phyloP scores from a whole-genome alignment of 2,329 filamentous ascomycete species.

The Trichophyton simii region DNA sequence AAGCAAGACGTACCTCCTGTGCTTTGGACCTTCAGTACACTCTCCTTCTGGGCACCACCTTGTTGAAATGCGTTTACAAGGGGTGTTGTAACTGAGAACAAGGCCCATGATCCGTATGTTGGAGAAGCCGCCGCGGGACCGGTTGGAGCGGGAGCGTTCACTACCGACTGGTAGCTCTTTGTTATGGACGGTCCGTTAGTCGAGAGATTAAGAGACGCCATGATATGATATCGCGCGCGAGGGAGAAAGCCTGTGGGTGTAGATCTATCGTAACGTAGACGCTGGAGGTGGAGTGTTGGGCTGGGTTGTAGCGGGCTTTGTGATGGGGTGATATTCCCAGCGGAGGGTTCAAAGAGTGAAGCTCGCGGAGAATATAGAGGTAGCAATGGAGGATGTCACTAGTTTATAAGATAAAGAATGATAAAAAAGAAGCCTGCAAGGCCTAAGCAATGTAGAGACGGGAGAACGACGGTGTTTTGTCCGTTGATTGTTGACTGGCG shows the following conservation, averaged over 20 bases:
- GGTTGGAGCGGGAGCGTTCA: constrained; percentile 48
- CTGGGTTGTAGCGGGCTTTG: background rate
- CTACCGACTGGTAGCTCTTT: constrained; percentile 60
- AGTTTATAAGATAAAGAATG: background rate
- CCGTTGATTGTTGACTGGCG: background rate
- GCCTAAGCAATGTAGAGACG: background rate
- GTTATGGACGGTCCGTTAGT: constrained; percentile 66
- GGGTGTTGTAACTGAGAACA: constrained; percentile 86
- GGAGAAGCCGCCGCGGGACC: constrained; percentile 53
- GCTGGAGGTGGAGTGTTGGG: background rate
- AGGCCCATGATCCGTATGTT: constrained; percentile 82
- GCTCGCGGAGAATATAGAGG: background rate
- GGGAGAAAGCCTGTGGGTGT: no score
- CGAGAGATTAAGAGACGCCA: constrained; percentile 72
- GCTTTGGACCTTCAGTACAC: constrained; percentile 83
- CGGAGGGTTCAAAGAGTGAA: background rate
- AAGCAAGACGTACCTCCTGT: constrained; percentile 57
- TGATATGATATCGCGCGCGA: constrained; percentile 27
- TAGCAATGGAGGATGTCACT: background rate
- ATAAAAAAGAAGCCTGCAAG: background rate
- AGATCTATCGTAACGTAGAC: background rate
- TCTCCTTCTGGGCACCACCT: constrained; percentile 74
- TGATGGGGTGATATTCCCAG: background rate
- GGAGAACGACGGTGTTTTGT: background rate
- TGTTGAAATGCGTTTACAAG: constrained; percentile 83